A percentile compares a stretch with the other conserved stretches of the same genome.
Evolutionary conservation across 2,329 filamentous ascomycete species (phyloP).

Genomic region (Aspergillus latus): DNA sequence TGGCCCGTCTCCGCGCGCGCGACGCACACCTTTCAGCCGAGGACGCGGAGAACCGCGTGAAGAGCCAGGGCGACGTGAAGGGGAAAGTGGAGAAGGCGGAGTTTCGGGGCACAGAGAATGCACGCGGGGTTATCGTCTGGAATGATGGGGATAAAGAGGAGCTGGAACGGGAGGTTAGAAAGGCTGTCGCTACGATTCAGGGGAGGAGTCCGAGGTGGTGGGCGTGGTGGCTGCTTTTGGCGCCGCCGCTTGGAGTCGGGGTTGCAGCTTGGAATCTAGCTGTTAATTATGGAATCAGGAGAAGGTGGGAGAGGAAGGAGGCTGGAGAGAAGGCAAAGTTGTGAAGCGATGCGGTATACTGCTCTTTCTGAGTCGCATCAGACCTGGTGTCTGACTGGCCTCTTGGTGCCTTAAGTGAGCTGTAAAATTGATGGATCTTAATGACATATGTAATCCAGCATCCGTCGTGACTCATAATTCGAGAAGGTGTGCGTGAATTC

Average conservation of each 20-base stretch:
- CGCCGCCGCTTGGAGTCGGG: conserved; percentile 71
- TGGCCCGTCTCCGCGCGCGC: conserved; percentile 70
- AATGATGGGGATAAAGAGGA: conserved; percentile 78
- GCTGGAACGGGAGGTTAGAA: conserved; percentile 65
- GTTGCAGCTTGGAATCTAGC: conserved; percentile 71
- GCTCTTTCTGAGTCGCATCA: neutral
- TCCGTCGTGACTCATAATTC: neutral
- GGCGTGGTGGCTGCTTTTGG: conserved; percentile 67
- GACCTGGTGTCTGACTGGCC: neutral
- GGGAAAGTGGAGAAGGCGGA: conserved; percentile 77
- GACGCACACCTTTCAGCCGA: conserved; percentile 78
- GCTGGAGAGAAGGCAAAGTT: conserved; percentile 61
- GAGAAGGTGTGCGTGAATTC: neutral
- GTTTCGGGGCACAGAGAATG: conserved; percentile 55
- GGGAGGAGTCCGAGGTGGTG: conserved; percentile 74
- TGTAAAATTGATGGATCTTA: neutral
- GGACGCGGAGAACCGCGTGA: conserved; percentile 83
- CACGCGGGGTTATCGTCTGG: conserved; percentile 78
- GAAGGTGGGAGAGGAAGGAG: conserved; percentile 65
- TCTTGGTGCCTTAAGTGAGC: neutral
- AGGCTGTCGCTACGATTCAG: conserved; percentile 64
- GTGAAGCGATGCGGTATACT: conserved; percentile 30
- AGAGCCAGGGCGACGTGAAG: conserved; percentile 80
- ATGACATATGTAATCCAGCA: neutral
- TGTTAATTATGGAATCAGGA: conserved; percentile 69